phyloP scores from a whole-genome alignment of 768 basidiomycete genomes.

The Russula emetica region DNA sequence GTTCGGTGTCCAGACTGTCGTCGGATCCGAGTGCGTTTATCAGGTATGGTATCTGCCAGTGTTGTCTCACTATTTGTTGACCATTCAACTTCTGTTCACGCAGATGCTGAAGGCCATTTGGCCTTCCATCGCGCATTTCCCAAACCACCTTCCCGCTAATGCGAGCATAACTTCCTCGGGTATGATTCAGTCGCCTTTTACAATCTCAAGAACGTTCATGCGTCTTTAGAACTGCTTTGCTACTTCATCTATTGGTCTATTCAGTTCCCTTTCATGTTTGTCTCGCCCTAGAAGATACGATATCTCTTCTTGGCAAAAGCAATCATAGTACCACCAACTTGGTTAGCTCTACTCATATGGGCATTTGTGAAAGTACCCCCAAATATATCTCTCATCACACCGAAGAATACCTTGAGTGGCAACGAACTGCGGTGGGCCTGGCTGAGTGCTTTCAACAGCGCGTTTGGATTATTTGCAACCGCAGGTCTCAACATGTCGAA shows the following conservation, averaged over 20 bases:
- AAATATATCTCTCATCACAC: constrained; percentile 50
- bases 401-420: constrained; percentile 49
- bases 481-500: constrained; percentile 80
- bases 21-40: constrained; percentile 66
- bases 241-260: constrained; percentile 77
- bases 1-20: constrained; percentile 66
- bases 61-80: neutral
- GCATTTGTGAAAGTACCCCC: constrained; percentile 62
- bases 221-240: constrained; percentile 53
- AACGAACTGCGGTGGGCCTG: constrained; percentile 65
- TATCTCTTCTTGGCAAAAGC: constrained; percentile 69
- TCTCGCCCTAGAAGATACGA: constrained; percentile 75
- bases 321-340: constrained; percentile 42
- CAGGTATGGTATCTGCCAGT: constrained; percentile 42
- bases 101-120: constrained; percentile 77
- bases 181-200: constrained; percentile 29
- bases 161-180: constrained; percentile 63
- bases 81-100: neutral
- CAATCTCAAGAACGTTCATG: neutral
- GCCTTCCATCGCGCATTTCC: constrained; percentile 62
- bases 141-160: constrained; percentile 55
- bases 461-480: constrained; percentile 69
- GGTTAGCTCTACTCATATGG: constrained; percentile 33
- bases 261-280: constrained; percentile 68
- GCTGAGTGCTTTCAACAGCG: constrained; percentile 72